These are phyloP conservation scores for Chenopodium album DNA, from an alignment of 148 eudicot species.

Conservation along the genomic window DNA sequence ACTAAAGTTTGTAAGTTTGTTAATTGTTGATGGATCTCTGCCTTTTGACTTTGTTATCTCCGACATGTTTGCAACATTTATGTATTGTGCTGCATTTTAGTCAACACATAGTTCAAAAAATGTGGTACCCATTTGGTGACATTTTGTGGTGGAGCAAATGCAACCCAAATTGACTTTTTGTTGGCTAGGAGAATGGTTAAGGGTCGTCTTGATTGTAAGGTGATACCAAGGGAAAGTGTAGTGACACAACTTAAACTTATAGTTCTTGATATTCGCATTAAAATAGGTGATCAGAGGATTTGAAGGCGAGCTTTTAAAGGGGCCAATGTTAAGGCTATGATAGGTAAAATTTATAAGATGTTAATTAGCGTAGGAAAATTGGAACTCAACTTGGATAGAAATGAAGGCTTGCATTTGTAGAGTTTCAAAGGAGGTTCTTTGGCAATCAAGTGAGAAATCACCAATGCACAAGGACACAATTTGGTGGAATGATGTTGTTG, in stretches of 20 bases:
- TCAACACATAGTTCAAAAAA: neutral
- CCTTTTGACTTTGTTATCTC: neutral
- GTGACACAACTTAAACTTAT: no score
- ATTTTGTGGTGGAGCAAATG: no score
- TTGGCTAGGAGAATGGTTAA: no score
- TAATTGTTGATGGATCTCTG: neutral
- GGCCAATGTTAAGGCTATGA: neutral
- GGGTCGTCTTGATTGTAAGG: no score
- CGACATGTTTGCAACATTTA: neutral
- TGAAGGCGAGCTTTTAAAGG: no score
- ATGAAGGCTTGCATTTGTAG: neutral
- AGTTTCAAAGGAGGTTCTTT: neutral
- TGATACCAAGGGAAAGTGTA: no score
- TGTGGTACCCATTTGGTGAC: no score
- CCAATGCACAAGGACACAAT: neutral
- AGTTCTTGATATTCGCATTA: no score
- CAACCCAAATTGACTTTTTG: no score
- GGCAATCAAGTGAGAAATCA: neutral
- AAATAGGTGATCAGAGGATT: no score
- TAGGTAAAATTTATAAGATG: neutral
- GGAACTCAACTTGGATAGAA: neutral
- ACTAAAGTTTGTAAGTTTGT: neutral
- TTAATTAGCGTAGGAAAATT: neutral
- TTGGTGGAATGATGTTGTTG: neutral
- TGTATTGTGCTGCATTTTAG: neutral